Percentiles rank a stretch among this genome's conserved stretches.
phyloP scores from a whole-genome alignment of 768 basidiomycete genomes.

The Plicaturopsis crispa region DNA sequence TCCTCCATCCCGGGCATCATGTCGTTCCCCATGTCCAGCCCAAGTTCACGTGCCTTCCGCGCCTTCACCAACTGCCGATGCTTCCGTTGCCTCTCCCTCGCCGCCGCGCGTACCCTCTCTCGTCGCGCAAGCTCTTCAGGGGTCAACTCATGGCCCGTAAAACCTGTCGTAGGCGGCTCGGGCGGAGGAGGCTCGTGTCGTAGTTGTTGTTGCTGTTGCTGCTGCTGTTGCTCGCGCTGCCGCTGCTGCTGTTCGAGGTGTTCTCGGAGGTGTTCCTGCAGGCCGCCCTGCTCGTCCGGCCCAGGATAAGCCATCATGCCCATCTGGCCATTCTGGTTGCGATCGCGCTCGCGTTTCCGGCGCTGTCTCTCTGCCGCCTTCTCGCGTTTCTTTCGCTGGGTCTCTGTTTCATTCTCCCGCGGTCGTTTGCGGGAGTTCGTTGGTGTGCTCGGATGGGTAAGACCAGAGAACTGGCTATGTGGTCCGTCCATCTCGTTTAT shows the following conservation, averaged over 20 bases:
- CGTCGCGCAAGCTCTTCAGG: constrained; percentile 61
- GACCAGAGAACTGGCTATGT: too few species aligned
- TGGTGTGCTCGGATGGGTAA: too few species aligned
- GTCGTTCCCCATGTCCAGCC: constrained; percentile 75
- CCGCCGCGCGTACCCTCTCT: constrained; percentile 68
- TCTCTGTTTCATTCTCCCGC: constrained; percentile 67
- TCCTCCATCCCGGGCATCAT: constrained; percentile 59
- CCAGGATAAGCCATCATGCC: constrained; percentile 35
- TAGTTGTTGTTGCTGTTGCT: constrained; percentile 13
- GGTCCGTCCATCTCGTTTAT: too few species aligned
- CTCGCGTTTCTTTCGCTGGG: constrained; percentile 71
- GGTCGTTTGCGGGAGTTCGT: constrained; percentile 52
- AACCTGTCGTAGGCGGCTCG: constrained; percentile 11
- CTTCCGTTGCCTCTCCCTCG: constrained; percentile 76
- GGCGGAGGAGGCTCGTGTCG: constrained; percentile 9
- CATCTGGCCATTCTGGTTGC: constrained; percentile 32
- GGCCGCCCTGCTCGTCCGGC: constrained; percentile 23
- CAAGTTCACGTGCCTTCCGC: constrained; percentile 76
- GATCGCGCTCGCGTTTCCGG: constrained; percentile 69
- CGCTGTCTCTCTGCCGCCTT: constrained; percentile 85
- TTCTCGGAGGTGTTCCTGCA: constrained; percentile 10
- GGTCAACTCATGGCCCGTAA: constrained; percentile 31
- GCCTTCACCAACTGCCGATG: constrained; percentile 75
- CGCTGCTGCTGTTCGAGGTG: constrained; percentile 20
- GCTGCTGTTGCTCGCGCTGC: constrained; percentile 19